Evolutionary conservation across 2,329 filamentous ascomycete species (phyloP), one percentile per base, ranked within the genome.

Genomic region (Akanthomyces muscarius): DNA sequence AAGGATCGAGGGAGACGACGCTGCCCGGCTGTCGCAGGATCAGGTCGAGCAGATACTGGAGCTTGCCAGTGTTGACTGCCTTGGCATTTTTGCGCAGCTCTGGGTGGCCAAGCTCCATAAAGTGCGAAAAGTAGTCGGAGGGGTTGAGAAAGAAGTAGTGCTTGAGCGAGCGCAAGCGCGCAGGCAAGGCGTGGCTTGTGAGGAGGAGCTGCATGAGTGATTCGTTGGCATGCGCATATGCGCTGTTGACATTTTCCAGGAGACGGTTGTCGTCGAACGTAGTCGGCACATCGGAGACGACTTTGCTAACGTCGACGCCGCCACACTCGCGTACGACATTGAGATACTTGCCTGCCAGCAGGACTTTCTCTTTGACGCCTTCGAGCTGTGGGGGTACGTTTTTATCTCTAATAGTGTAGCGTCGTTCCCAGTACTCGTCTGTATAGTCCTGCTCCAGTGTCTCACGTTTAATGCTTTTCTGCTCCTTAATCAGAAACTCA

Each of bases 91-190:
- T 97, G 70, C 91, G 90, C 64, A 99, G 82, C 76, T 99, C 95
- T 1, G 92, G 93, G 36, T 90, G 83, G 61, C 92, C 88, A 23
- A 99, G 86, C 72, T 99, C 95, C 64, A 99, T 87, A 74, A 99
- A 99, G 76, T 98, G 96, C 3, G 92, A 92, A 76, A 99, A 98
- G 79, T 97, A 99, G 74, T 99, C 95, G 41, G 95, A 97, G 10
- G 93, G 90, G 70, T 98, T 94, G 66, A 99, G 87, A 81, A 99
- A 99, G 80, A 98, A 99, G 79, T 99, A 99, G 76, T 99, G 95
- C 74, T 99, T 99, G 45, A 99, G 81, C 16, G 94, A 98, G 52
- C 89, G 87, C 63, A 99, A 83, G 44, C 95, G 86, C 33, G 91
- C 89, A 0, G 94, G 93, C 5, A 99, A 84, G 14, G 91, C 91